These are phyloP conservation scores for Erodium texanum DNA, from an alignment of 441 rosid species.

Conservation along the genomic window DNA sequence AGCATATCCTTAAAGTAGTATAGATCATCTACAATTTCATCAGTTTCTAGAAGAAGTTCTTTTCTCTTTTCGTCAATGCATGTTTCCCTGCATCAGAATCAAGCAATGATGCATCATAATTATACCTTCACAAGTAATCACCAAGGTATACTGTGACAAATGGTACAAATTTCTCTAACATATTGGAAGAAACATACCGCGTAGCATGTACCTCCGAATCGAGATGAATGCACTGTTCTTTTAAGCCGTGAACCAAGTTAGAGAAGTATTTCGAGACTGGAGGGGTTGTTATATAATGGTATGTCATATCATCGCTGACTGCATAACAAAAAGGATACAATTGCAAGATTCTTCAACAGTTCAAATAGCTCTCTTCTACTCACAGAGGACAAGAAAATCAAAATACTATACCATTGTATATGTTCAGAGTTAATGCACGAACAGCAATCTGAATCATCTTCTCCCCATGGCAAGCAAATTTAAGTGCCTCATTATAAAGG, in stretches of 20 bases:
- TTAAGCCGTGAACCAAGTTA: constrained; percentile 43
- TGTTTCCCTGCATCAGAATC: constrained; percentile 33
- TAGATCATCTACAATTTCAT: constrained; percentile 54
- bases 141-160: constrained; percentile 8
- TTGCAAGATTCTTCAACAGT: constrained; percentile 18
- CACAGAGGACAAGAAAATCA: constrained; percentile 11
- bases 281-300: constrained; percentile 43
- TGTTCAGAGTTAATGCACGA: constrained; percentile 58
- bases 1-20: constrained; percentile 64
- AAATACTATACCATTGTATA: constrained; percentile 44
- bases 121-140: constrained; percentile 12
- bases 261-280: constrained; percentile 55
- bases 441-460: constrained; percentile 78
- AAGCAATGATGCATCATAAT: constrained; percentile 12
- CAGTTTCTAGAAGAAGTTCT: constrained; percentile 37
- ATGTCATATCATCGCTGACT: constrained; percentile 62
- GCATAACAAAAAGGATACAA: constrained; percentile 27
- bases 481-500: constrained; percentile 51
- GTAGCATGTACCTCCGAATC: constrained; percentile 36
- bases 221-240: constrained; percentile 40
- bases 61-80: constrained; percentile 24
- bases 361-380: constrained; percentile 11
- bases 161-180: constrained; percentile 12
- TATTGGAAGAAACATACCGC: constrained; percentile 31
- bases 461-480: constrained; percentile 59